These are phyloP conservation scores for Gossypium herbaceum DNA, from an alignment of 345 rosid genomes.

Conservation along the genomic window DNA sequence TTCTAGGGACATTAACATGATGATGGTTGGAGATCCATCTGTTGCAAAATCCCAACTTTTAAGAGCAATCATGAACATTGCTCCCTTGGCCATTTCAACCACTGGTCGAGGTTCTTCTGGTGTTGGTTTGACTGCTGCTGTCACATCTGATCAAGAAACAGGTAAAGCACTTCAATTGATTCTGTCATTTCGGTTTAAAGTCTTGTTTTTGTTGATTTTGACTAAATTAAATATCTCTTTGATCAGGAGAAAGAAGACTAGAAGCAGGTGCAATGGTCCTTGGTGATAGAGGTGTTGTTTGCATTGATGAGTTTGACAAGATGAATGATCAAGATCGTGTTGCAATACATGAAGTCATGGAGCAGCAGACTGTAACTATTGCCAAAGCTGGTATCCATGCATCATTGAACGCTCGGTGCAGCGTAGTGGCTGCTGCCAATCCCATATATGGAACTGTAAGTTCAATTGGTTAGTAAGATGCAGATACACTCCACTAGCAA, in stretches of 20 bases:
- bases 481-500: background rate
- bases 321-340: constrained; percentile 99
- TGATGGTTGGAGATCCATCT: constrained; percentile 99
- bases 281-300: constrained; percentile 93
- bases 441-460: constrained; percentile 99
- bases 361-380: constrained; percentile 98
- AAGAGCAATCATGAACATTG: constrained; percentile 95
- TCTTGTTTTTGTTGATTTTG: constrained; percentile 3
- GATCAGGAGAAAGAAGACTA: constrained; percentile 90
- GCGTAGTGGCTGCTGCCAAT: constrained; percentile 93
- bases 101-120: constrained; percentile 99
- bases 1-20: constrained; percentile 93
- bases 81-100: constrained; percentile 98
- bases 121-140: constrained; percentile 99
- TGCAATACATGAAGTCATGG: constrained; percentile 99
- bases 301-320: constrained; percentile 98
- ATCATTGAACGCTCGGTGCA: constrained; percentile 93
- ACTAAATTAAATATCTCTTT: constrained; percentile 11
- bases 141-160: constrained; percentile 98
- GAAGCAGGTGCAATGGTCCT: constrained; percentile 99
- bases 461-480: constrained; percentile 6
- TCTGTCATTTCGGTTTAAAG: background rate
- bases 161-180: constrained; percentile 36
- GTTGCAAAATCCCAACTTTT: constrained; percentile 98
- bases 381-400: constrained; percentile 99